phyloP scores from a whole-genome alignment of 345 rosid species.

The Fremontodendron californicum region DNA sequence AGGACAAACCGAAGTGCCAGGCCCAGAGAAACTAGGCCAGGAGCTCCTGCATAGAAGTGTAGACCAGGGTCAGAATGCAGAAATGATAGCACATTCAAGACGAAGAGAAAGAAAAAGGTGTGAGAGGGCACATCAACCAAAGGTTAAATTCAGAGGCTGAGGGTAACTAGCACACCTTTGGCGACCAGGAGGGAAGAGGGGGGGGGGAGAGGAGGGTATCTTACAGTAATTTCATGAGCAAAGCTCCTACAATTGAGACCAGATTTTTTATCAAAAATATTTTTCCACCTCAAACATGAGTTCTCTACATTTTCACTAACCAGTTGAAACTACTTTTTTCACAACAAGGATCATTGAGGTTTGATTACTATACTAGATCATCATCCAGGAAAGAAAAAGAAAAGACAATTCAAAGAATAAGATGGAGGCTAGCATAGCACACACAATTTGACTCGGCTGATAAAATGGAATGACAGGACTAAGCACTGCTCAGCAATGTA shows the following conservation, averaged over 20 bases:
- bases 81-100: not conserved
- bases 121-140: not conserved
- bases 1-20: constrained; percentile 3
- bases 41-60: not conserved
- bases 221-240: not conserved
- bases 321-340: not conserved
- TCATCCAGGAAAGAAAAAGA: not conserved
- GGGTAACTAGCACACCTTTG: not conserved
- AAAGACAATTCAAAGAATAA: constrained; percentile 1
- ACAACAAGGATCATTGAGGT: not conserved
- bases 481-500: not conserved
- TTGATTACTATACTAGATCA: not conserved
- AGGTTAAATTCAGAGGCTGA: not conserved
- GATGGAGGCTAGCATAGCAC: not conserved
- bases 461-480: not conserved
- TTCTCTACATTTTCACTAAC: not conserved
- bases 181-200: not conserved
- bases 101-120: not conserved
- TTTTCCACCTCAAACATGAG: not conserved
- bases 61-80: not conserved
- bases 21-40: not conserved
- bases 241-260: not conserved
- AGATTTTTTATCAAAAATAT: not conserved
- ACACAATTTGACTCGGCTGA: not conserved
- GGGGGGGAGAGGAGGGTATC: not conserved